phyloP scores from a whole-genome alignment of 257 asterid species.

The Asclepias syriaca region DNA sequence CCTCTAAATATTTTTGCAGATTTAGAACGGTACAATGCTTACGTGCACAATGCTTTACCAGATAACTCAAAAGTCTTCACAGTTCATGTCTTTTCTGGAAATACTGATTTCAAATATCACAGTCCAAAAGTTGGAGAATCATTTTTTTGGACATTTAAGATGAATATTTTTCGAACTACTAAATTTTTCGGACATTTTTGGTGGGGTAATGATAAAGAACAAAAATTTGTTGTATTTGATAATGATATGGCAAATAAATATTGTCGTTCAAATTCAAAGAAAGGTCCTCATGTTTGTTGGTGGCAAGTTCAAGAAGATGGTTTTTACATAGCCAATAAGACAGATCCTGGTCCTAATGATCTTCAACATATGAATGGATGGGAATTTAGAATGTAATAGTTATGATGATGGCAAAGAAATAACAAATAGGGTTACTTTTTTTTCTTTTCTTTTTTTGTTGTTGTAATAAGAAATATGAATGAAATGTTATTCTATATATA shows the following conservation, averaged over 20 bases:
- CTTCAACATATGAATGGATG: background rate
- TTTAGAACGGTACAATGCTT: background rate
- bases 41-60: background rate
- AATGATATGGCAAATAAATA: background rate
- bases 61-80: background rate
- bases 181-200: background rate
- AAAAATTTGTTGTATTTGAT: background rate
- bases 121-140: background rate
- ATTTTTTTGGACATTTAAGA: background rate
- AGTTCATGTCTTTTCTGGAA: background rate
- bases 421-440: no score
- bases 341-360: background rate
- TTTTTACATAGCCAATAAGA: background rate
- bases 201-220: background rate
- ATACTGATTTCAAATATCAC: background rate
- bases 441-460: no score
- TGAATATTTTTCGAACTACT: background rate
- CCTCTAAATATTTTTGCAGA: background rate
- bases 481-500: no score
- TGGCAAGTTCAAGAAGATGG: background rate
- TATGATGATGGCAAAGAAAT: no score
- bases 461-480: no score
- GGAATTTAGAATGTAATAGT: background rate
- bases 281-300: background rate
- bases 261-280: background rate